Evolutionary conservation across 2,329 filamentous ascomycete species (phyloP), one percentile per base, ranked within the genome.

Genomic region (Monosporascus ibericus): DNA sequence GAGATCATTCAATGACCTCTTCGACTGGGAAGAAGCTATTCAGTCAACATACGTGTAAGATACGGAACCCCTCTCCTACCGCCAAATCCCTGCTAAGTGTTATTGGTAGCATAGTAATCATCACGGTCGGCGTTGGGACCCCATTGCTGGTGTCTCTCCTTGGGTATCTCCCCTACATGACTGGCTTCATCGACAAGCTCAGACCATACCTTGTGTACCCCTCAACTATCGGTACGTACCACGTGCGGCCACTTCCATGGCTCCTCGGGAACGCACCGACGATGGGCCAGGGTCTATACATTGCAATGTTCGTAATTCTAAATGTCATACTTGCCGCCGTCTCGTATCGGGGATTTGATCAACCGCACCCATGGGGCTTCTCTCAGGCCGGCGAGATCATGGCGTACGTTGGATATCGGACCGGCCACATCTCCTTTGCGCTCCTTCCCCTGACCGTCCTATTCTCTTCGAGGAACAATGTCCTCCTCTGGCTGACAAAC

Each of bases 271-370:
- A 73, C 50, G 64, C 65, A 3, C 58, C 58, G 17, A 60, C 58
- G 1, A 39, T 48, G 5, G 58, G 58, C 5, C 56, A 58, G 27
- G 48, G 49, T 8, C 52, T 84, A 65, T 87, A 90, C 64, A 87
- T 90, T 58, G 82, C 82, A 11, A 77, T 89, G 62, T 88, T 90
- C 72, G 88, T 90, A 68, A 80, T 89, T 34, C 67, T 89, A 54
- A 87, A 90, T 51, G 25, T 60, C 38, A 24, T 57, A 9, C 50
- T 60, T 4, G 20, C 47, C 8, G 42, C 49, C 5, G 48, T 55
- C 27, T 49, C 48, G 22, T 56, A 56, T 36, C 48, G 22, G 17
- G 49, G 40, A 22, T 52, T 53, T 39, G 51, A 37, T 44, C 40
- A 18, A 18, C 44, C 44, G 5, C 27, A 52, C 44, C 47, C 51